Evolutionary conservation across 2,329 filamentous ascomycete genomes (phyloP).

Genomic region (Helotiales sp.): DNA sequence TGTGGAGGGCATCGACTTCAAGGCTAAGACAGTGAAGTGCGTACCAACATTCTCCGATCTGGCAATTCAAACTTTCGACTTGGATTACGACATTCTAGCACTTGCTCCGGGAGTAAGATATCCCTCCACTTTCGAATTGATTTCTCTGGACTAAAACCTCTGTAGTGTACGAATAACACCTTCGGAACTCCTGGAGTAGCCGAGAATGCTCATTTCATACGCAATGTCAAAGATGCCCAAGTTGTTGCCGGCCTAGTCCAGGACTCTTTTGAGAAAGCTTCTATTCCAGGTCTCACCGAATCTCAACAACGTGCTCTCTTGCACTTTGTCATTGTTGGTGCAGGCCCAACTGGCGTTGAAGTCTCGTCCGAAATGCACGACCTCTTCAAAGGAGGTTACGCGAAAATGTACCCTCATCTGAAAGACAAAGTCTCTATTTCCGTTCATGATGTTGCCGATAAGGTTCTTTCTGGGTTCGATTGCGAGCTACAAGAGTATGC

Average conservation of each 20-base stretch:
- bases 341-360: slow-evolving; percentile 59
- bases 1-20: not conserved
- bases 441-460: slow-evolving; percentile 51
- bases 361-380: slow-evolving; percentile 51
- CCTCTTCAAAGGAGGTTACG: slow-evolving; percentile 47
- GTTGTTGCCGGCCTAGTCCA: slow-evolving; percentile 41
- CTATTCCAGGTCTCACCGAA: slow-evolving; percentile 61
- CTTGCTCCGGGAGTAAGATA: not conserved
- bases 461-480: slow-evolving; percentile 50
- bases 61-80: not conserved
- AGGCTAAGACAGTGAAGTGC: not conserved
- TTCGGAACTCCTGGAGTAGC: slow-evolving; percentile 34
- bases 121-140: no score
- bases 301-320: slow-evolving; percentile 63
- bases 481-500: slow-evolving; percentile 49
- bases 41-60: not conserved
- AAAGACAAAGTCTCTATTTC: slow-evolving; percentile 47
- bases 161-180: slow-evolving; percentile 28
- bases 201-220: slow-evolving; percentile 34
- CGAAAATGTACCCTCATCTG: slow-evolving; percentile 48
- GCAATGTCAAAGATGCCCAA: slow-evolving; percentile 38
- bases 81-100: not conserved
- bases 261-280: slow-evolving; percentile 63
- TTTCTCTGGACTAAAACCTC: not conserved
- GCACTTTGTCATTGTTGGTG: slow-evolving; percentile 75